Conservation (phyloP, 768 basidiomycete species). For the Leucocoprinus birnbaumii region DNA sequence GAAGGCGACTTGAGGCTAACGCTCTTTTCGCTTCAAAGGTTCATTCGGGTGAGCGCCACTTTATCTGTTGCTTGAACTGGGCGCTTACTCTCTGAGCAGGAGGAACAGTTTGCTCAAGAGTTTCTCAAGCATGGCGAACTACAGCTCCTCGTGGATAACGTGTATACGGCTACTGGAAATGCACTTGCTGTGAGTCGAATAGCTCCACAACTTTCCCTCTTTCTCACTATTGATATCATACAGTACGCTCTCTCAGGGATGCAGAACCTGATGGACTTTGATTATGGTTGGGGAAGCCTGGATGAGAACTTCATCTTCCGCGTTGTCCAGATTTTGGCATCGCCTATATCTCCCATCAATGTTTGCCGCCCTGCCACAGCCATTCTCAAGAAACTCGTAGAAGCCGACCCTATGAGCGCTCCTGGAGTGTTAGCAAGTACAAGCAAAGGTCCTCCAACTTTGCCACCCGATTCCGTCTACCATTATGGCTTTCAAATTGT, state of each 20-base stretch:
- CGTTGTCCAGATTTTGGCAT: constrained; percentile 77
- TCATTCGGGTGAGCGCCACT: constrained; percentile 54
- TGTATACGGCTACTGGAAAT: constrained; percentile 70
- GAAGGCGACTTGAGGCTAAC: constrained; percentile 66
- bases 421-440: constrained; percentile 62
- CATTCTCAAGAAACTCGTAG: constrained; percentile 86
- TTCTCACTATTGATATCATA: constrained; percentile 2
- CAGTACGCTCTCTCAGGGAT: constrained; percentile 84
- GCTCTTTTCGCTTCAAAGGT: constrained; percentile 76
- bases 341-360: constrained; percentile 76
- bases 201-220: constrained; percentile 2
- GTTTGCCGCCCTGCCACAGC: constrained; percentile 90
- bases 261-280: constrained; percentile 86
- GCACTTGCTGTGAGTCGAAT: constrained; percentile 66
- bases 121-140: constrained; percentile 77
- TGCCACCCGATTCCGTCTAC: constrained; percentile 71
- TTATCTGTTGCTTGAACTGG: not conserved
- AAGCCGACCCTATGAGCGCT: constrained; percentile 73
- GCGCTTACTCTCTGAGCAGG: constrained; percentile 36
- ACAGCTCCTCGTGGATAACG: constrained; percentile 64
- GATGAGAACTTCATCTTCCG: constrained; percentile 70
- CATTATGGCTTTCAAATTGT: constrained; percentile 83
- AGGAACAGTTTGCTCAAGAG: constrained; percentile 78
- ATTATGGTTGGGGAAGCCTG: constrained; percentile 79
- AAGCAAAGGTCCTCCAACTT: constrained; percentile 49